Conservation (phyloP, 1,284 basidiomycete species). For the Megacollybia platyphylla region DNA sequence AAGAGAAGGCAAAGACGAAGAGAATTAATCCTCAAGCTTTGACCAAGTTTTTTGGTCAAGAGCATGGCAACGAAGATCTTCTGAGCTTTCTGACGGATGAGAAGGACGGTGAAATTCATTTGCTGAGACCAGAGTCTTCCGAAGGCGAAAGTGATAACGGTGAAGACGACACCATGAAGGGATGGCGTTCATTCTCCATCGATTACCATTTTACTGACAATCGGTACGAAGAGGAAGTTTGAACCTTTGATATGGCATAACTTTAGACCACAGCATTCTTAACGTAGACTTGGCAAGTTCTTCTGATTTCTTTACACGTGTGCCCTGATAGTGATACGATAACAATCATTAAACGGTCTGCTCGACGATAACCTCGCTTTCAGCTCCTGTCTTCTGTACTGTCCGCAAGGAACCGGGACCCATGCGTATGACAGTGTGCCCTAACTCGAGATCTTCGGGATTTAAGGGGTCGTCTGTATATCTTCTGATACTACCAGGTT, state of each 20-base stretch:
- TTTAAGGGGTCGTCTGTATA: slow-evolving; percentile 5
- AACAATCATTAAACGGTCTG: too few species aligned
- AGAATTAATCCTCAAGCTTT: slow-evolving; percentile 16
- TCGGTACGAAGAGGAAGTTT: slow-evolving; percentile 8
- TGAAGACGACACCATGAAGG: slow-evolving; percentile 3
- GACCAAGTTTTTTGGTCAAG: not conserved
- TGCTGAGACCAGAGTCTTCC: slow-evolving; percentile 11
- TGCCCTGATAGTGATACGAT: too few species aligned
- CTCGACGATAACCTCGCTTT: too few species aligned
- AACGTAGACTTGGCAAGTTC: too few species aligned
- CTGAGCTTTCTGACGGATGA: slow-evolving; percentile 16
- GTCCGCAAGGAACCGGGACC: slow-evolving; percentile 19
- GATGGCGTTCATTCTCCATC: slow-evolving; percentile 1
- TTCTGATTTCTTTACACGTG: too few species aligned
- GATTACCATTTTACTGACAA: slow-evolving; percentile 6
- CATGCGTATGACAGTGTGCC: slow-evolving; percentile 23
- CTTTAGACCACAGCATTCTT: too few species aligned
- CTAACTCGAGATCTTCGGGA: slow-evolving; percentile 14
- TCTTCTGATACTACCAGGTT: slow-evolving; percentile 7
- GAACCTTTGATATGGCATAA: not conserved
- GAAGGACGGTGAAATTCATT: slow-evolving; percentile 9
- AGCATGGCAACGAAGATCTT: slow-evolving; percentile 15
- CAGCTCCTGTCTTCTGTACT: slow-evolving; percentile 18
- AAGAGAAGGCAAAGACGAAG: slow-evolving; percentile 12
- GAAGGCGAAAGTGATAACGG: slow-evolving; percentile 11